A percentile compares a stretch with the other conserved stretches of the same genome.
phyloP scores from a whole-genome alignment of 1,284 basidiomycete genomes.

The Clitocybe nebularis region DNA sequence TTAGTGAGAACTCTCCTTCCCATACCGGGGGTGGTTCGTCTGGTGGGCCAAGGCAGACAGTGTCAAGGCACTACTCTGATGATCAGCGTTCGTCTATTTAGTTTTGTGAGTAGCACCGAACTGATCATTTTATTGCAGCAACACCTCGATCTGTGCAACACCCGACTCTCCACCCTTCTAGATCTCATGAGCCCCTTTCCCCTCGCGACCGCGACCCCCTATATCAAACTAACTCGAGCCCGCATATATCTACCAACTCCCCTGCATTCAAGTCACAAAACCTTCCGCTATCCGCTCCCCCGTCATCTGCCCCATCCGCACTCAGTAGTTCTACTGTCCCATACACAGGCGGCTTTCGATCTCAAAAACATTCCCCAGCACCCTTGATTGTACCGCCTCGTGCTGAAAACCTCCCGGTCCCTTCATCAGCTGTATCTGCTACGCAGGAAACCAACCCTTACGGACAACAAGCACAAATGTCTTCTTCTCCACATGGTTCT shows the following conservation, averaged over 20 bases:
- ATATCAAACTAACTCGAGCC: constrained; percentile 20
- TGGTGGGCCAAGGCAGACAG: constrained; percentile 26
- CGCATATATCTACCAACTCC: constrained; percentile 11
- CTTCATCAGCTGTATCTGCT: constrained; percentile 26
- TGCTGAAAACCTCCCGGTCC: constrained; percentile 31
- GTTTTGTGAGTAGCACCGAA: background rate
- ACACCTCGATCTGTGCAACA: constrained; percentile 23
- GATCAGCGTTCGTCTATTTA: constrained; percentile 44
- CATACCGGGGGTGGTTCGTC: constrained; percentile 2
- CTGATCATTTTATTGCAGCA: constrained; percentile 17
- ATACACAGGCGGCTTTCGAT: constrained; percentile 17
- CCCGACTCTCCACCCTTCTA: constrained; percentile 30
- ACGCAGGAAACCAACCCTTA: constrained; percentile 24
- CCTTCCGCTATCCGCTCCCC: constrained; percentile 22
- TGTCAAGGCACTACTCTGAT: constrained; percentile 45
- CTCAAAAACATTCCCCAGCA: constrained; percentile 30
- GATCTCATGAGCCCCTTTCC: constrained; percentile 36
- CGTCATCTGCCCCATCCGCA: constrained; percentile 24
- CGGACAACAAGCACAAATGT: constrained; percentile 5
- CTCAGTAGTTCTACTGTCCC: constrained; percentile 12
- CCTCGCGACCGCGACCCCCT: constrained; percentile 20
- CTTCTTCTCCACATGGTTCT: constrained; percentile 11
- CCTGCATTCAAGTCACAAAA: constrained; percentile 14
- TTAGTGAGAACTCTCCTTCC: constrained; percentile 12
- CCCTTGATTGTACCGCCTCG: constrained; percentile 43